These are phyloP conservation scores for Acer campestre DNA, from an alignment of 345 rosid genomes.

Conservation along the genomic window DNA sequence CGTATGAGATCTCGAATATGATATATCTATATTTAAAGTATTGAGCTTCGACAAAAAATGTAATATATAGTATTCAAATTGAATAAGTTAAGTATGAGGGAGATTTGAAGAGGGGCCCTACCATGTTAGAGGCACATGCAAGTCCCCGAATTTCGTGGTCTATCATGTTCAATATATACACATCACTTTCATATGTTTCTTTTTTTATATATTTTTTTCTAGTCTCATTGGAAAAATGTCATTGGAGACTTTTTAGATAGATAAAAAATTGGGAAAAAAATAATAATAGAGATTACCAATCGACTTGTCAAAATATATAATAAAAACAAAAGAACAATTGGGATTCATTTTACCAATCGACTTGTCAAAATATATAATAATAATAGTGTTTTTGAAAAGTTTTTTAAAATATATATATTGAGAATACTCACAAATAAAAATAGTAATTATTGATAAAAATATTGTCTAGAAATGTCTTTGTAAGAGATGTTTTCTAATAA, in stretches of 20 bases:
- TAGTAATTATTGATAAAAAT: too few relatives aligned
- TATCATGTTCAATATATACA: constrained; percentile 15
- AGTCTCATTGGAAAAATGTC: background rate
- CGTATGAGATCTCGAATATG: too few relatives aligned
- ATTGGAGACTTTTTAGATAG: background rate
- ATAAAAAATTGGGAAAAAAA: background rate
- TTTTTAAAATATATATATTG: too few relatives aligned
- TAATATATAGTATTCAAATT: background rate
- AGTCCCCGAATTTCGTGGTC: constrained; percentile 33
- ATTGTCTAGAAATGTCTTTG: too few relatives aligned
- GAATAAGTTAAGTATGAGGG: background rate
- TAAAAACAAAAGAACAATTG: background rate
- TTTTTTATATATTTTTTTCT: background rate
- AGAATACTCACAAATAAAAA: too few relatives aligned
- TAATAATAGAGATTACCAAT: too few relatives aligned
- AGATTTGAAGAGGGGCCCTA: constrained; percentile 32
- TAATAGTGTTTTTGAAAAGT: too few relatives aligned
- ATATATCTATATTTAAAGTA: too few relatives aligned
- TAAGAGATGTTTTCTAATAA: too few relatives aligned
- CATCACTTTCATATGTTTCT: constrained; percentile 33
- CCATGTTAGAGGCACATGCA: constrained; percentile 66
- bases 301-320: background rate
- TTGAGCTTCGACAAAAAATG: background rate
- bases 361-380: background rate
- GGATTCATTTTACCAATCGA: background rate